Percentiles rank a stretch among this genome's conserved stretches.
Conservation (phyloP, 2,329 filamentous ascomycete species). For the Achaetomium macrosporum region DNA sequence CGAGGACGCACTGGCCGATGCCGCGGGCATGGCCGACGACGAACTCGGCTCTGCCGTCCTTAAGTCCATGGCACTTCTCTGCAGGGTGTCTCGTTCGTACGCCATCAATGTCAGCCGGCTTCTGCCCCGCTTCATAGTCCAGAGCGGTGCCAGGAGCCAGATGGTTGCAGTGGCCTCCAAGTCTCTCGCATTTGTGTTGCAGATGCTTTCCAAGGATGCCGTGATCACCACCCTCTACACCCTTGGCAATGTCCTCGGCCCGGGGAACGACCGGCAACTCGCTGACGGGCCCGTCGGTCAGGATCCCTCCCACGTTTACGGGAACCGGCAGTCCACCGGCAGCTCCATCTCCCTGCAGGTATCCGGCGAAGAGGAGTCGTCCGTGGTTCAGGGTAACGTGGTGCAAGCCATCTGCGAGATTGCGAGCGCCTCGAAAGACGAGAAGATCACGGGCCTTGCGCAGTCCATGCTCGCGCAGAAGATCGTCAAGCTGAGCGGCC, state of each 20-base stretch:
- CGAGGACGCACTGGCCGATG: constrained; percentile 72
- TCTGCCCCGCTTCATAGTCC: constrained; percentile 81
- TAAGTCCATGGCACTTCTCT: constrained; percentile 75
- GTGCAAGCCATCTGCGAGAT: constrained; percentile 94
- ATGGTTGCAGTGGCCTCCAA: constrained; percentile 75
- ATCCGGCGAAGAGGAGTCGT: constrained; percentile 71
- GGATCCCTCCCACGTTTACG: constrained; percentile 41
- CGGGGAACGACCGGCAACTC: constrained; percentile 52
- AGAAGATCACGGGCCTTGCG: constrained; percentile 87
- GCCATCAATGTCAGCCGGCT: constrained; percentile 72
- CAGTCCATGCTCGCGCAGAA: constrained; percentile 98
- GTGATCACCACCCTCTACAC: constrained; percentile 94
- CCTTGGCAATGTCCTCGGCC: constrained; percentile 89
- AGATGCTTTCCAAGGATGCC: constrained; percentile 80
- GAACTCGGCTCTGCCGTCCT: constrained; percentile 72
- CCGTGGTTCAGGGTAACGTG: constrained; percentile 75
- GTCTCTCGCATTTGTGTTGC: constrained; percentile 75
- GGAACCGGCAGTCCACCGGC: constrained; percentile 54
- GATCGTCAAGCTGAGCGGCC: constrained; percentile 72
- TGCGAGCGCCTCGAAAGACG: constrained; percentile 71
- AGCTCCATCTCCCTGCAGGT: constrained; percentile 75
- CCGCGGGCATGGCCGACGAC: constrained; percentile 74
- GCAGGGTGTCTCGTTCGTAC: constrained; percentile 65
- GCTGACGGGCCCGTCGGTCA: constrained; percentile 45
- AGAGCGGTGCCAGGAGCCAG: constrained; percentile 63